Conservation (phyloP, 495 filamentous ascomycete genomes). For the Parmelia sp. region DNA sequence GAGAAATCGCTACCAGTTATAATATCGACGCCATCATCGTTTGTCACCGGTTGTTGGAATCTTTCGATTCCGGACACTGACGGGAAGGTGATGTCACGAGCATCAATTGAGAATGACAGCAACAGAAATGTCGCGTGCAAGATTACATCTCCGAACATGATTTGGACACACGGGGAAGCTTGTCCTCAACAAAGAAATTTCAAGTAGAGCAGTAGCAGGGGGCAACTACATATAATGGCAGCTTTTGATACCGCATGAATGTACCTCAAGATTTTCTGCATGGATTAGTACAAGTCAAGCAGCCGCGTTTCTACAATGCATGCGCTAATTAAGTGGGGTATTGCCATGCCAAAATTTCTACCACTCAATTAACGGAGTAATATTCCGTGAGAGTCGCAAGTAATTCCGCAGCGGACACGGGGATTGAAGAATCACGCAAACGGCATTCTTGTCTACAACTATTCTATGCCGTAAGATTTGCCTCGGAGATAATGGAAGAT, state of each 20-base stretch:
- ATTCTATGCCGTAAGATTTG: too few species aligned
- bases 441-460: background rate
- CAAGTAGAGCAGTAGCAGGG: background rate
- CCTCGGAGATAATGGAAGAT: too few species aligned
- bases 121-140: background rate
- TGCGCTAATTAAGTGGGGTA: background rate
- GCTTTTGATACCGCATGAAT: background rate
- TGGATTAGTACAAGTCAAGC: background rate
- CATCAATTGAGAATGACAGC: background rate
- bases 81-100: constrained; percentile 8
- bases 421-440: background rate
- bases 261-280: background rate
- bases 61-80: constrained; percentile 2
- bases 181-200: background rate
- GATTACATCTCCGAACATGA: background rate
- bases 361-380: background rate
- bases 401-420: background rate
- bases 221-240: background rate
- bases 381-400: too few species aligned
- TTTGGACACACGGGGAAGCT: background rate
- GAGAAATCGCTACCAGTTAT: constrained; percentile 27
- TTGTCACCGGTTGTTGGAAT: constrained; percentile 6
- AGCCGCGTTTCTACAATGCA: background rate
- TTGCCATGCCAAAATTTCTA: background rate
- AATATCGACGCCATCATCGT: constrained; percentile 14